Base-by-base conservation (phyloP, 768 basidiomycete species). In the Naganishia onofrii region DNA sequence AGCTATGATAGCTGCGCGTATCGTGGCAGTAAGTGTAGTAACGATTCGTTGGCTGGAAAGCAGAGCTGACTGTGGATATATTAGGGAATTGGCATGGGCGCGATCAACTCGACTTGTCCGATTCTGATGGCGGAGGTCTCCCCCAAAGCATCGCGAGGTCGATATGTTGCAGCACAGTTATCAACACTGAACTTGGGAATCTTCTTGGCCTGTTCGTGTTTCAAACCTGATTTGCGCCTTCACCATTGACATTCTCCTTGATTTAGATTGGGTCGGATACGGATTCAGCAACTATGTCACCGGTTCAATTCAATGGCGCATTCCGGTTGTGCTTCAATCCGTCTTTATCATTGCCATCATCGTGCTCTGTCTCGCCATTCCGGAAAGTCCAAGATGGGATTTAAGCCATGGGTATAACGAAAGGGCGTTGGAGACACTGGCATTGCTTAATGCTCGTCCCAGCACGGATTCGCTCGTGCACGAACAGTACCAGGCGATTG, bases 51-150 rank as follows among this genome's bases (percentile, higher is more conserved):
- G 21, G 7, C 21, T 15, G 26, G 2, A 4, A 6, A 26, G 15
- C 44, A 29, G 28, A 19, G 19, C 28, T 26, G 36, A 26, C 4
- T 23, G 5, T 17, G 2, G 12, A n/a, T 51, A 32, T 63, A 53
- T n/a, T 8, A 66, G 67, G 58, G 58, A 36, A 38, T 70, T n/a
- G 56, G 19, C 23, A 58, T 74, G 76, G 76, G 76, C 17, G 72
- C 73, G 44, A 67, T 77, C 63, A 77, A 77, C 70, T 74, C 74
- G 8, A 75, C 76, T 21, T 72, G 74, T 57, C 76, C 76, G 3
- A 74, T 77, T 7, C 69, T 75, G 15, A 73, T 74, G 66, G 51
- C 66, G 9, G 76, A 77, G 55, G 74, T 74, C 19, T 73, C 72
- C 2, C 76, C 74, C 3, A 73, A 74, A 57, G 71, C 76, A 1